Base-by-base conservation (phyloP, 495 filamentous ascomycete genomes). In the Melanomma pulvis-pyrius region DNA sequence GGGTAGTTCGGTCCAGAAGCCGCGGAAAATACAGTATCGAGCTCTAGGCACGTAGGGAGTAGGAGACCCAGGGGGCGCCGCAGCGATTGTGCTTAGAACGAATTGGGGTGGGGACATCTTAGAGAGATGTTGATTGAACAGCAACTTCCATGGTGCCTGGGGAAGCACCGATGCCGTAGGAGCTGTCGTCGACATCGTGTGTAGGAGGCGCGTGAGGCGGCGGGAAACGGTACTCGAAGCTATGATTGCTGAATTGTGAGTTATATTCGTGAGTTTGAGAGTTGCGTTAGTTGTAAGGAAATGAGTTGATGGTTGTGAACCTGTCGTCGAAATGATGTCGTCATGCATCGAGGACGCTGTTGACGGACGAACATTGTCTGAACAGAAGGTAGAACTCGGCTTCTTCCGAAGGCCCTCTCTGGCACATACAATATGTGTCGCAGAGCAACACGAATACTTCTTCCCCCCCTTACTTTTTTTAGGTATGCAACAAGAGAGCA, bases 1-100 rank as follows among this genome's bases (percentile, higher is more conserved):
- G 1, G 87, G 87, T 0, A 93, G 81, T 61, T 81, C 79, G 7
- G 84, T 87, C 80, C 89, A 96, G 77, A 97, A 85, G 72, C 94
- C 92, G 64, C 94, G 90, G 79, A 84, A 93, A 71, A 96, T 84
- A 74, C 87, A 86, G 64, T 78, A 85, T 49, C 88, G 82, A 21
- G 82, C 79, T 61, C 87, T 84, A 2, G 88, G 88, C 12, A 87
- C 73, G 55, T 81, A 80, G 4, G 58, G 72, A 15, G 55, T 73
- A 19, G 68, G 41, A 4, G 63, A 71, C 54, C 54, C 62, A 52
- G 32, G 11, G 19, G 78, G 70, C 60, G 79, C 68, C 62, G 82
- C 73, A 48, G 82, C 82, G 17, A 93, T 74, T 4, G 90, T 91
- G 30, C 84, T 77, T 64, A 97, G 82, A 19, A 86, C 85, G 79